Evolutionary conservation across 805 yeast genomes (phyloP).

Genomic region (Kuraishia cidri): DNA sequence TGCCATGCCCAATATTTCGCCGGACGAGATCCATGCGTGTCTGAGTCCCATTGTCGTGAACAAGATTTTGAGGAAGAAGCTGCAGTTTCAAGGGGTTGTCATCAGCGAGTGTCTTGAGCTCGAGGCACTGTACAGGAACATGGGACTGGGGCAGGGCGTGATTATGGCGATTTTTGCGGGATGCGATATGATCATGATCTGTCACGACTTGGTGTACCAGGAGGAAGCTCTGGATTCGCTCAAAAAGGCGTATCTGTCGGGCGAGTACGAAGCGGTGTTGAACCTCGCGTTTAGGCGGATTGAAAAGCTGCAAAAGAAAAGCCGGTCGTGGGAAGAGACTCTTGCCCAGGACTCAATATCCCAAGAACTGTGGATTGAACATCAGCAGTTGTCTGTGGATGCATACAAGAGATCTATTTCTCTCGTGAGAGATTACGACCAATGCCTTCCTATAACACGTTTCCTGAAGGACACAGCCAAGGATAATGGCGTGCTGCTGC

Average conservation of each 20-base stretch:
- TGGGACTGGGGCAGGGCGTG: slow-evolving; percentile 61
- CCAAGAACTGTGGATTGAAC: slow-evolving; percentile 26
- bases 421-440: slow-evolving; percentile 42
- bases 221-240: slow-evolving; percentile 42
- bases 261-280: slow-evolving; percentile 30
- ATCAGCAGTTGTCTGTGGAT: slow-evolving; percentile 28
- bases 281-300: slow-evolving; percentile 31
- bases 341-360: slow-evolving; percentile 22
- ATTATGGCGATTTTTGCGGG: slow-evolving; percentile 55
- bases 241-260: slow-evolving; percentile 19
- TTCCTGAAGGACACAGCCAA: slow-evolving; percentile 20
- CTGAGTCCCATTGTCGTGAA: slow-evolving; percentile 43
- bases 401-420: slow-evolving; percentile 47
- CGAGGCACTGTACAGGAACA: slow-evolving; percentile 54
- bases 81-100: slow-evolving; percentile 47
- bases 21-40: slow-evolving; percentile 57
- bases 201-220: slow-evolving; percentile 45
- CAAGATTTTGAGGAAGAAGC: slow-evolving; percentile 38
- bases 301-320: slow-evolving; percentile 27
- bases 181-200: slow-evolving; percentile 55
- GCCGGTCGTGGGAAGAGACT: slow-evolving; percentile 35
- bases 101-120: slow-evolving; percentile 53
- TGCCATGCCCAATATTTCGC: slow-evolving; percentile 52
- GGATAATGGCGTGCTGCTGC: slow-evolving; percentile 15
- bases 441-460: slow-evolving; percentile 37